Percentiles rank a stretch among this genome's conserved stretches.
These are phyloP conservation scores for Peltaster fructicola DNA, from an alignment of 2,329 filamentous ascomycete species.

Conservation along the genomic window DNA sequence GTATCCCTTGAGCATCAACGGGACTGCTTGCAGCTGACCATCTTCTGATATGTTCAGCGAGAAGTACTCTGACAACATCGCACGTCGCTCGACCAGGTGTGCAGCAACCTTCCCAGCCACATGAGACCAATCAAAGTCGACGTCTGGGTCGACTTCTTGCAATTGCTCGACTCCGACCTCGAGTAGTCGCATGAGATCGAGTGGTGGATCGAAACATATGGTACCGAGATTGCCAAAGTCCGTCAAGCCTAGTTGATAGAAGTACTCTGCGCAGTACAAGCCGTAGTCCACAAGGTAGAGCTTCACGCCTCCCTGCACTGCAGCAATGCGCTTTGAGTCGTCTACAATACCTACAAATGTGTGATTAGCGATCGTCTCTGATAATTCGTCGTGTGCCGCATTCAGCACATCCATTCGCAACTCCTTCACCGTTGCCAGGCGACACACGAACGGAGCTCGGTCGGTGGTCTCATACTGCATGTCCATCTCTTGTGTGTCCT, in stretches of 20 bases:
- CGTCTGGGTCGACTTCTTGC: slow-evolving; percentile 18
- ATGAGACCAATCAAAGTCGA: slow-evolving; percentile 47
- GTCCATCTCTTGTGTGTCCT: slow-evolving; percentile 25
- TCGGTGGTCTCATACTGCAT: slow-evolving; percentile 56
- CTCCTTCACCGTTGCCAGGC: slow-evolving; percentile 68
- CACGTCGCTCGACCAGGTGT: slow-evolving; percentile 55
- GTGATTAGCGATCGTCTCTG: slow-evolving; percentile 70
- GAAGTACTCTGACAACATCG: slow-evolving; percentile 91
- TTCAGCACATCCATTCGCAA: slow-evolving; percentile 67
- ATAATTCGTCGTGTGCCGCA: slow-evolving; percentile 67
- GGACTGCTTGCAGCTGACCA: slow-evolving; percentile 62
- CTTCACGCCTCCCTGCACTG: slow-evolving; percentile 82
- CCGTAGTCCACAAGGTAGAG: slow-evolving; percentile 90
- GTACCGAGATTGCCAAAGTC: slow-evolving; percentile 90
- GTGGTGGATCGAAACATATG: slow-evolving; percentile 61
- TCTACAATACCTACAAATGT: slow-evolving; percentile 92
- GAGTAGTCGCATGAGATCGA: slow-evolving; percentile 55
- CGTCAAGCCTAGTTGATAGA: slow-evolving; percentile 86
- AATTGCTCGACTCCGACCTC: slow-evolving; percentile 56
- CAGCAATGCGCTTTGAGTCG: slow-evolving; percentile 67
- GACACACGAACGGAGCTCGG: slow-evolving; percentile 50
- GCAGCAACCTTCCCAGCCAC: slow-evolving; percentile 47
- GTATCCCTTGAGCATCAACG: slow-evolving; percentile 77
- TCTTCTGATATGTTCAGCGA: slow-evolving; percentile 62
- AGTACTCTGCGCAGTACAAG: slow-evolving; percentile 66